Base-by-base conservation (phyloP, 495 filamentous ascomycete genomes). In the Aspergillus haitiensis region DNA sequence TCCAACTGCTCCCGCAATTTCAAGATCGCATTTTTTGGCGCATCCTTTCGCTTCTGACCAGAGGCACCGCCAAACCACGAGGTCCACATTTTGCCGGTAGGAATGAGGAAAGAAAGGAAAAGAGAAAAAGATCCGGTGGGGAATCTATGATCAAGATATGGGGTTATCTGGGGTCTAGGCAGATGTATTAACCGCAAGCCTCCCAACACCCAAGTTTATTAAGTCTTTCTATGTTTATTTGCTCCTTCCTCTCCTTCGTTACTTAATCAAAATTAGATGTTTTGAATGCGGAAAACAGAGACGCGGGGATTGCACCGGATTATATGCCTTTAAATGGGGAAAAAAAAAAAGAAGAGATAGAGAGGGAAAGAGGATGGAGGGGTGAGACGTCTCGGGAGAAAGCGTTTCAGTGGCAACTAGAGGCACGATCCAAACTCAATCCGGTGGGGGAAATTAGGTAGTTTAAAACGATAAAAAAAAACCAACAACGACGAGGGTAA, bases 21-120 rank as follows among this genome's bases (percentile, higher is more conserved):
- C 45, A 99, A 82, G 63, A 99, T 99, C 59, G 95, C 94, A 80
- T 97, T 92, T 84, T 99, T 99, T 44, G 94, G 90, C 61, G 86
- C 88, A 74, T 97, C 91, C 77, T 93, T 95, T 73, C 86, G 86
- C 83, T 89, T 92, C 77, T 89, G 85, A 56, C 85, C 86, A 67
- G 84, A 83, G 56, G 85, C 83, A 60, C 91, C 91, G 71, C 90
- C 88, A 69, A 94, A 91, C 91, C 89, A 93, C 70, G 85, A 85
- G 21, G 21, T 27, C 90, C 88, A 93, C 78, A 93, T 85, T 33
- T 69, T 76, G 64, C 21, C 21, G 21, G 21, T 27, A 27, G 21
- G 21, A 27, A 61, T 62, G 35, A 58, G 48, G 40, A 34, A 42
- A 32, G 42, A 50, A 15, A 21, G 32, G 48, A 52, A 27, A 27